Conservation (phyloP, 2,329 filamentous ascomycete species). For the Torrubiellomyces zombiae region DNA sequence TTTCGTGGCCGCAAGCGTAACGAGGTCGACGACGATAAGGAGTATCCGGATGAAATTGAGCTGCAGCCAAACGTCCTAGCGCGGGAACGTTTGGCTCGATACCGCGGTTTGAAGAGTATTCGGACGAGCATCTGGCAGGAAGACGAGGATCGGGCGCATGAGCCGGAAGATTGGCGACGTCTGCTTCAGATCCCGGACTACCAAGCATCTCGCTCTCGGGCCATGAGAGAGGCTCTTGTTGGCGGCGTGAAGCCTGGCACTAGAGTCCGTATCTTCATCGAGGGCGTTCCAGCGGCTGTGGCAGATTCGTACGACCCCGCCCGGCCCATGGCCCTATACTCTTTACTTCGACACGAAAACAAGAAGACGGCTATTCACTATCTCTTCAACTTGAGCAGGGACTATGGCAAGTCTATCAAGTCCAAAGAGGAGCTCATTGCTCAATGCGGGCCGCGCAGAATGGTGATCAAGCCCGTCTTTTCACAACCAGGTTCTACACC, state of each 20-base stretch:
- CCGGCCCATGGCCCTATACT: slow-evolving; percentile 58
- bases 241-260: slow-evolving; percentile 76
- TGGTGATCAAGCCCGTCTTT: slow-evolving; percentile 80
- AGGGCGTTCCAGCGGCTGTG: slow-evolving; percentile 26
- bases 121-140: slow-evolving; percentile 79
- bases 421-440: slow-evolving; percentile 85
- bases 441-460: slow-evolving; percentile 76
- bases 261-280: slow-evolving; percentile 64
- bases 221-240: slow-evolving; percentile 67
- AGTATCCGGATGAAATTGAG: slow-evolving; percentile 96
- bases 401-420: slow-evolving; percentile 61
- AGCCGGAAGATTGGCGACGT: slow-evolving; percentile 80
- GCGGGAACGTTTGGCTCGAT: slow-evolving; percentile 68
- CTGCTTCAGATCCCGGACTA: slow-evolving; percentile 83
- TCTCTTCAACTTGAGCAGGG: slow-evolving; percentile 70
- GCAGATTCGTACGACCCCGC: slow-evolving; percentile 30
- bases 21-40: slow-evolving; percentile 76
- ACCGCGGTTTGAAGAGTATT: slow-evolving; percentile 82
- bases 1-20: slow-evolving; percentile 64
- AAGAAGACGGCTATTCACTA: slow-evolving; percentile 85
- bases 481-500: slow-evolving; percentile 79
- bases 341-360: slow-evolving; percentile 82
- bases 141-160: slow-evolving; percentile 68
- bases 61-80: slow-evolving; percentile 76
- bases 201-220: slow-evolving; percentile 61